These are phyloP conservation scores for Kodamaea suecica DNA, from an alignment of 1,139 yeast species.

Conservation along the genomic window DNA sequence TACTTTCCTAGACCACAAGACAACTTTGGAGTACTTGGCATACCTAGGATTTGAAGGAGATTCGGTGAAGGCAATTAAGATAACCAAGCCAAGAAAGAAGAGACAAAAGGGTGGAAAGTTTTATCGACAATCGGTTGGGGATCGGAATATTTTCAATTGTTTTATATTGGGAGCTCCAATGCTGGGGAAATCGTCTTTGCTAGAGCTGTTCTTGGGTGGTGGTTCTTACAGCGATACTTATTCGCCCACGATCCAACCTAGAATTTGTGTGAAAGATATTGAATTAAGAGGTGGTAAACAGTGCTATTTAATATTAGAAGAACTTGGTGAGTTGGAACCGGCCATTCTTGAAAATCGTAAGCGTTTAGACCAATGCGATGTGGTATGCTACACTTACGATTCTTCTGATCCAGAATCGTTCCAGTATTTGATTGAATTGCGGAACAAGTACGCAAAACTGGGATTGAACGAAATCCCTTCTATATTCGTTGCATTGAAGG, in stretches of 20 bases:
- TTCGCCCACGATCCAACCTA: conserved; percentile 78
- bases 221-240: conserved; percentile 69
- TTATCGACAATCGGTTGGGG: conserved; percentile 69
- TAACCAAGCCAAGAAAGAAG: conserved; percentile 74
- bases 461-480: conserved; percentile 68
- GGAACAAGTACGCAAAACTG: conserved; percentile 50
- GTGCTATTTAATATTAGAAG: conserved; percentile 86
- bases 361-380: conserved; percentile 86
- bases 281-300: conserved; percentile 94
- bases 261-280: conserved; percentile 87
- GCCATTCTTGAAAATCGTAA: conserved; percentile 71
- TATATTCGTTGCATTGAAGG: conserved; percentile 87
- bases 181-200: conserved; percentile 79
- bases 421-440: conserved; percentile 69
- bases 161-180: conserved; percentile 81
- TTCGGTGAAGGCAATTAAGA: conserved; percentile 62
- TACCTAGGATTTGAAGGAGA: conserved; percentile 77
- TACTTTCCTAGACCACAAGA: conserved; percentile 76
- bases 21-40: conserved; percentile 84
- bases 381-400: conserved; percentile 83
- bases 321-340: conserved; percentile 81
- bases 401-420: conserved; percentile 95
- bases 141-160: conserved; percentile 89
- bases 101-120: conserved; percentile 61
- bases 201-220: conserved; percentile 78